A percentile compares a stretch with the other conserved stretches of the same genome.
Evolutionary conservation across 2,329 filamentous ascomycete genomes (phyloP).

Genomic region (Ambrosiella xylebori): DNA sequence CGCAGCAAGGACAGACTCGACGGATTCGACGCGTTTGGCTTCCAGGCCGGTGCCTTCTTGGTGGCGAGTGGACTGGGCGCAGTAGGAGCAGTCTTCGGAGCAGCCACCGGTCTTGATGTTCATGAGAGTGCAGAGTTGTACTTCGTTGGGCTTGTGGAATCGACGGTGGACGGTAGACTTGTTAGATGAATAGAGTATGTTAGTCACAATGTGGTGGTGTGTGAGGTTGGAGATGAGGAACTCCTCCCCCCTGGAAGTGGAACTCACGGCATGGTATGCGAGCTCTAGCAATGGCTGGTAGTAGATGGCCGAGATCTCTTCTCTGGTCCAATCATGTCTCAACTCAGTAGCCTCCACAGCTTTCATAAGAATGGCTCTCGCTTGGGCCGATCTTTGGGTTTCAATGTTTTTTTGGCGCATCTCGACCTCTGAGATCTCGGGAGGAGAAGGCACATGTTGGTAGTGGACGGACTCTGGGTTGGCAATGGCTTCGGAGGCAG

Average conservation of each 20-base stretch:
- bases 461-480: background rate
- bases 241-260: too few species aligned
- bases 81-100: slow-evolving; percentile 86
- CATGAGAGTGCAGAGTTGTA: slow-evolving; percentile 89
- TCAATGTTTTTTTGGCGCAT: background rate
- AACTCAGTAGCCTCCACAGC: slow-evolving; percentile 44
- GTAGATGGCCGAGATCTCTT: slow-evolving; percentile 70
- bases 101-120: slow-evolving; percentile 93
- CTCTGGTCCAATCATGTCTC: slow-evolving; percentile 60
- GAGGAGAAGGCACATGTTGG: background rate
- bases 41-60: slow-evolving; percentile 58
- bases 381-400: background rate
- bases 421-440: background rate
- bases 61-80: slow-evolving; percentile 73
- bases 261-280: slow-evolving; percentile 54
- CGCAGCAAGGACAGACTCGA: slow-evolving; percentile 64
- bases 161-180: slow-evolving; percentile 58
- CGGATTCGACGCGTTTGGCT: slow-evolving; percentile 60
- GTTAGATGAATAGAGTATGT: background rate
- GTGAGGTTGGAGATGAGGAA: background rate
- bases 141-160: slow-evolving; percentile 67
- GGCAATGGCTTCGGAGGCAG: background rate
- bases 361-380: slow-evolving; percentile 22
- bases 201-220: background rate
- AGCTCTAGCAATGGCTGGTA: slow-evolving; percentile 67